Percentiles rank a stretch among this genome's conserved stretches.
Conservation (phyloP, 495 filamentous ascomycete genomes). For the Penicillium cosmopolitanum region DNA sequence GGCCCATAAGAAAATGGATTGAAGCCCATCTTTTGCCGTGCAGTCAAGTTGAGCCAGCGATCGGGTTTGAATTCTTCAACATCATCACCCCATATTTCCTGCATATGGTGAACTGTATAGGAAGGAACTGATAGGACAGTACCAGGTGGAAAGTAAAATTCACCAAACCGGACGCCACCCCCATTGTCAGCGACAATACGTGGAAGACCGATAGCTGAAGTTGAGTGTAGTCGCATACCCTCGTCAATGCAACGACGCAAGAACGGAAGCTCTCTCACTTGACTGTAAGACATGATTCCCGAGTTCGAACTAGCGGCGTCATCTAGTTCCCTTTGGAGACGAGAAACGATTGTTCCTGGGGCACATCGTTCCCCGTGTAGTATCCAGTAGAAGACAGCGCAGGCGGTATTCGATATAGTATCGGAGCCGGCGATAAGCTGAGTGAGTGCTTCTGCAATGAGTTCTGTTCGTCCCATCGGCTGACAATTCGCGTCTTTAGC, state of each 20-base stretch:
- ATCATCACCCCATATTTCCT: conserved; percentile 70
- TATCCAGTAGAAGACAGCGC: conserved; percentile 74
- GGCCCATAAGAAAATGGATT: conserved; percentile 79
- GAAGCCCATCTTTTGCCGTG: conserved; percentile 67
- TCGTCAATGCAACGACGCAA: conserved; percentile 75
- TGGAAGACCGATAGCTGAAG: conserved; percentile 78
- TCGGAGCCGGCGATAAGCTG: conserved; percentile 82
- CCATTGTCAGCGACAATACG: conserved; percentile 63
- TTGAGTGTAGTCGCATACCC: conserved; percentile 77
- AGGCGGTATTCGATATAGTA: conserved; percentile 78
- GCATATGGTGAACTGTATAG: conserved; percentile 77
- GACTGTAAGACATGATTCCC: conserved; percentile 61
- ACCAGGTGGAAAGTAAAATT: conserved; percentile 65
- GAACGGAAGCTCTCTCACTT: conserved; percentile 69
- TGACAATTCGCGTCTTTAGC: conserved; percentile 74
- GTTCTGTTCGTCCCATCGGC: conserved; percentile 66
- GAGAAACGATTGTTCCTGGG: conserved; percentile 63
- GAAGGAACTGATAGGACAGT: conserved; percentile 74
- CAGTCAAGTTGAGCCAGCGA: conserved; percentile 63
- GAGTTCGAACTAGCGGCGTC: conserved; percentile 51
- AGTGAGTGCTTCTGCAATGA: conserved; percentile 78
- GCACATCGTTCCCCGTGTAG: conserved; percentile 41
- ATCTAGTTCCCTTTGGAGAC: conserved; percentile 71
- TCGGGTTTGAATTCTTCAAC: conserved; percentile 77
- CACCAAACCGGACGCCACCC: conserved; percentile 45